phyloP scores from a whole-genome alignment of 208 protist genomes.

The Balamuthia mandrillaris region DNA sequence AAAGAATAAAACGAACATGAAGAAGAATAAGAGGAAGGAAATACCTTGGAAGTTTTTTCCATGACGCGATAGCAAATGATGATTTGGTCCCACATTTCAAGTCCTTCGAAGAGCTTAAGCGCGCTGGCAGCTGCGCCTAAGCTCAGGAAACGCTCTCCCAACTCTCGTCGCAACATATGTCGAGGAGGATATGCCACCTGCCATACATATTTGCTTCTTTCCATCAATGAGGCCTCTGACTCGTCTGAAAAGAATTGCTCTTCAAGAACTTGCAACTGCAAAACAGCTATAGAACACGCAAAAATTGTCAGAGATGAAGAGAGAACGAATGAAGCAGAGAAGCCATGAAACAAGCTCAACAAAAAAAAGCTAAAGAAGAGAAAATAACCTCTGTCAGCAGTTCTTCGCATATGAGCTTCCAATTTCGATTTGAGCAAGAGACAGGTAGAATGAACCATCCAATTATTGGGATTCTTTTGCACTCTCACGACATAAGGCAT shows the following conservation, averaged over 20 bases:
- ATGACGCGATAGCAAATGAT: slow-evolving; percentile 60
- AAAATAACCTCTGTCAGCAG: slow-evolving; percentile 32
- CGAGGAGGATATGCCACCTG: slow-evolving; percentile 38
- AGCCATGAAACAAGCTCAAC: no score
- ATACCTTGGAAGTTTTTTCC: slow-evolving; percentile 46
- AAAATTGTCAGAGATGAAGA: neutral
- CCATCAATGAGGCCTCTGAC: neutral
- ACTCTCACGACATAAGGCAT: slow-evolving; percentile 59
- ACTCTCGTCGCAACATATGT: slow-evolving; percentile 40
- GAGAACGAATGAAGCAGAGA: no score
- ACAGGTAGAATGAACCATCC: slow-evolving; percentile 65
- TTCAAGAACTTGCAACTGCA: slow-evolving; percentile 63
- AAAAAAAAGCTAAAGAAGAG: neutral
- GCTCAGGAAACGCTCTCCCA: slow-evolving; percentile 55
- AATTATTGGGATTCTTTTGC: slow-evolving; percentile 62
- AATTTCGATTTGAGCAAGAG: slow-evolving; percentile 59
- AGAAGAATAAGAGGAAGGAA: neutral
- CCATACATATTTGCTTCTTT: slow-evolving; percentile 37
- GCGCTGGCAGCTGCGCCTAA: slow-evolving; percentile 59
- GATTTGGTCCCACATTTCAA: slow-evolving; percentile 67
- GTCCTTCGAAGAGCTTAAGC: slow-evolving; percentile 63
- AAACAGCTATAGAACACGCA: neutral
- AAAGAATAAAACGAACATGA: neutral
- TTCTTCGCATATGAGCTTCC: slow-evolving; percentile 48
- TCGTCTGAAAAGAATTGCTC: slow-evolving; percentile 61